Evolutionary conservation across 2,329 filamentous ascomycete genomes (phyloP), one percentile per base, ranked within the genome.

Genomic region (Ophiostoma australiae): DNA sequence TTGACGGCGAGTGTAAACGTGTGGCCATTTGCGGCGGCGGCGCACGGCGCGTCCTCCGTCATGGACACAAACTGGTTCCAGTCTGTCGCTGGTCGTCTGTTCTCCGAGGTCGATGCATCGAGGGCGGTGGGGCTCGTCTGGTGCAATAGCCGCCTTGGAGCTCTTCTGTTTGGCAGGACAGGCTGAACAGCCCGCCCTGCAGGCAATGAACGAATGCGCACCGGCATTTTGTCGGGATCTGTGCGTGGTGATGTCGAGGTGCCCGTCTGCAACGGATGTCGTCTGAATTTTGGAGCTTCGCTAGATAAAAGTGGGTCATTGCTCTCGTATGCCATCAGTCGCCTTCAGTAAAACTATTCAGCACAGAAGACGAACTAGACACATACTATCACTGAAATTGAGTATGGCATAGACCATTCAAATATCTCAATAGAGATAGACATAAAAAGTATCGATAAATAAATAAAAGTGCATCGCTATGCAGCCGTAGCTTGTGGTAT

Each of bases 1-100:
- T 93, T 93, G 70, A 93, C 82, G 3, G 89, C 88, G 65, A 91
- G 80, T 11, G 76, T 78, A 69, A 84, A 83, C 39, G 67, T n/a
- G 33, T 37, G 31, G 35, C 1, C n/a, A 31, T n/a, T n/a, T 17
- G 67, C 31, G 4, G 61, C 0, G 11, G 1, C 27, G 2, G 27
- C 20, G 1, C 20, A 3, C 2, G 37, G 37, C 37, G 10, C 37
- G 37, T 39, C 69, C 44, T 68, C 41, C 11, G 35, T 15, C 35
- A 33, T 27, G 7, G 71, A 73, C 15, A 74, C 72, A 69, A 75
- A 75, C 35, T 75, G 74, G 70, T 75, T 75, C 74, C 74, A 75
- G 70, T 73, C 55, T n/a, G 44, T 35, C 15, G 67, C 15, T 44
- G 41, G 67, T 17, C 66, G n/a, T 63, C 8, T 63, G 3, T 15